Evolutionary conservation across 2,329 filamentous ascomycete genomes (phyloP), one percentile per base, ranked within the genome.

Genomic region (Fusarium stilboides): DNA sequence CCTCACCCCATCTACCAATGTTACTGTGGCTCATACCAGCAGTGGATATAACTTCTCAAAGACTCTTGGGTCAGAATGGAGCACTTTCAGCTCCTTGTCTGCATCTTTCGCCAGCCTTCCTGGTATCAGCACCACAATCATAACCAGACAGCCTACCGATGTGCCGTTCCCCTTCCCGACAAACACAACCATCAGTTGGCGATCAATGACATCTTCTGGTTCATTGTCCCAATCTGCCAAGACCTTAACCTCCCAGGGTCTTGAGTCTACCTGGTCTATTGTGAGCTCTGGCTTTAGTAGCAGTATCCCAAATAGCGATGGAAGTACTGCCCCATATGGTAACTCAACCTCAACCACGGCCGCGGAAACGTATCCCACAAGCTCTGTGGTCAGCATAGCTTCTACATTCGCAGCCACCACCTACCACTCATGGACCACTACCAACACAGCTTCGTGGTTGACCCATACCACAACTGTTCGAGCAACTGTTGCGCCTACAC

Each of bases 291-390:
- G 45, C 4, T 51, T 62, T 31, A 58, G 53, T 36, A 51, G 46
- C n/a, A 45, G 60, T 20, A 34, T 56, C 31, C 57, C 51, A 13
- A 62, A 46, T 22, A 54, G 43, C 14, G 34, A 49, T 6, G 57
- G 31, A 14, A 65, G 54, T 34, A 68, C 68, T 17, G 50, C 58
- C 5, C 50, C 72, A 5, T 72, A 57, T 40, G 37, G 19, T 14
- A 76, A 74, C 46, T 68, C 65, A 8, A 68, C 72, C 13, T 39
- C 28, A 20, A 37, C 62, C 17, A 61, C 64, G 3, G 31, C 28
- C 24, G 39, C 26, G 19, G 45, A 50, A 19, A 44, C 51, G 15
- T 51, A 50, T 31, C 15, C 53, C 31, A 19, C 62, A 20, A 43
- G 31, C 8, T 66, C 61, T 9, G 52, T 37, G 13, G 51, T 51